These are phyloP conservation scores for Dendryphion nanum DNA, from an alignment of 2,329 filamentous ascomycete genomes.

Conservation along the genomic window DNA sequence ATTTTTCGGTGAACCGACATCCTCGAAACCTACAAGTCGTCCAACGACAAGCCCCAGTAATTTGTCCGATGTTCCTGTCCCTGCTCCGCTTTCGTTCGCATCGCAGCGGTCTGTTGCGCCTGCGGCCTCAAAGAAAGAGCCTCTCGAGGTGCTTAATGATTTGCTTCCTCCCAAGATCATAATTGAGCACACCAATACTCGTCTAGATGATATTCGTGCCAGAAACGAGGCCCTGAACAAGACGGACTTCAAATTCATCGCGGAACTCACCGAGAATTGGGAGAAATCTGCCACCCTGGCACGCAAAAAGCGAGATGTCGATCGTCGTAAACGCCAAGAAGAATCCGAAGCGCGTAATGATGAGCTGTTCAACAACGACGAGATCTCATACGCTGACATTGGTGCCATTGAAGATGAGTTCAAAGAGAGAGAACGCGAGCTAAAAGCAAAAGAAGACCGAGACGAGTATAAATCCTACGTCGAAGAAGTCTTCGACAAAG, in stretches of 20 bases:
- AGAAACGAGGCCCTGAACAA: slow-evolving; percentile 14
- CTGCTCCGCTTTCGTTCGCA: slow-evolving; percentile 23
- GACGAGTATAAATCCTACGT: slow-evolving; percentile 53
- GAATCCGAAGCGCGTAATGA: slow-evolving; percentile 54
- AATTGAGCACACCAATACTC: slow-evolving; percentile 10
- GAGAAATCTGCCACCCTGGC: slow-evolving; percentile 45
- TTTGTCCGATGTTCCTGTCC: slow-evolving; percentile 19
- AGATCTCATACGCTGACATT: slow-evolving; percentile 59
- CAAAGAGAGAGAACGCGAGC: slow-evolving; percentile 51
- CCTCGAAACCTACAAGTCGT: slow-evolving; percentile 12
- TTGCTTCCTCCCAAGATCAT: slow-evolving; percentile 19
- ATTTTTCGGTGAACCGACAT: slow-evolving; percentile 27
- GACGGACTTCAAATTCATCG: slow-evolving; percentile 18
- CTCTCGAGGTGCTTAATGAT: slow-evolving; percentile 15
- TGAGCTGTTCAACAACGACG: slow-evolving; percentile 54
- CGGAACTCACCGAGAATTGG: slow-evolving; percentile 39
- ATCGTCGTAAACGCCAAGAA: slow-evolving; percentile 51
- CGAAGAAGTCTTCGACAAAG: slow-evolving; percentile 49
- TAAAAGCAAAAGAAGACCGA: slow-evolving; percentile 54
- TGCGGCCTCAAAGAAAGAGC: slow-evolving; percentile 11
- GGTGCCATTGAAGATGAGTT: slow-evolving; percentile 55
- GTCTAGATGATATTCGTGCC: slow-evolving; percentile 21
- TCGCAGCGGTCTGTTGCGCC: slow-evolving; percentile 13
- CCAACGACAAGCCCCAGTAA: slow-evolving; percentile 16
- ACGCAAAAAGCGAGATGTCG: slow-evolving; percentile 48